Base-by-base conservation (phyloP, 352 stramenopile genomes). In the Globisporangium mamillatum region DNA sequence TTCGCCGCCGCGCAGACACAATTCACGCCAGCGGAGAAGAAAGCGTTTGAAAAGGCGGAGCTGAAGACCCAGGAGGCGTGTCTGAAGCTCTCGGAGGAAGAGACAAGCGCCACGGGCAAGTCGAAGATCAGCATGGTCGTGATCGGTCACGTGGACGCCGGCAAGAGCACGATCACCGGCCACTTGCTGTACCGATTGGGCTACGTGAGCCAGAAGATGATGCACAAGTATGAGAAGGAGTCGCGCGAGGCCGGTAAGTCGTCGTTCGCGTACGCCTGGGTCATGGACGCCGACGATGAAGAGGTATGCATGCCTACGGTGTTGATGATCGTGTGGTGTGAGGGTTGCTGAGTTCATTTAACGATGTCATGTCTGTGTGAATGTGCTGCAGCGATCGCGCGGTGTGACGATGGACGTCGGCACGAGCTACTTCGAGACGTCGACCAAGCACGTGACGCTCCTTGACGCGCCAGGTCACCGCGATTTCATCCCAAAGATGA, bases 401-500 rank as follows among this genome's bases (percentile, higher is more conserved):
- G 97, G 97, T 36, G 96, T 99, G 9, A 99, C 97, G 0, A 99
- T 99, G 81, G 95, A 99, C 64, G 89, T 99, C 7, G 97, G 91
- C 3, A 98, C 95, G 48, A 98, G 97, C 64, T 91, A 91, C 68
- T 92, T 99, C 56, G 84, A 92, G 66, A 98, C 91, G 6, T 52
- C 79, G 10, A 91, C 80, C 32, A 97, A 96, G 75, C 88, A 98
- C 64, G 87, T 99, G 66, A 98, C 96, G 20, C 75, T 99, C 20
- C 79, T 99, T 34, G 97, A 99, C 77, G 97, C 97, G 7, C 97
- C 97, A 4, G 97, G 97, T 0, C 97, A 99, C 69, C 83, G 86
- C 22, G 97, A 99, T 69, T 99, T 99, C 66, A 97, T 99, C 48
- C 94, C 95, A 5, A 98, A 98, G 72, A 99, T 99, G 95, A 99